Evolutionary conservation across 2,329 filamentous ascomycete genomes (phyloP).

Genomic region (Exophiala aquamarina): DNA sequence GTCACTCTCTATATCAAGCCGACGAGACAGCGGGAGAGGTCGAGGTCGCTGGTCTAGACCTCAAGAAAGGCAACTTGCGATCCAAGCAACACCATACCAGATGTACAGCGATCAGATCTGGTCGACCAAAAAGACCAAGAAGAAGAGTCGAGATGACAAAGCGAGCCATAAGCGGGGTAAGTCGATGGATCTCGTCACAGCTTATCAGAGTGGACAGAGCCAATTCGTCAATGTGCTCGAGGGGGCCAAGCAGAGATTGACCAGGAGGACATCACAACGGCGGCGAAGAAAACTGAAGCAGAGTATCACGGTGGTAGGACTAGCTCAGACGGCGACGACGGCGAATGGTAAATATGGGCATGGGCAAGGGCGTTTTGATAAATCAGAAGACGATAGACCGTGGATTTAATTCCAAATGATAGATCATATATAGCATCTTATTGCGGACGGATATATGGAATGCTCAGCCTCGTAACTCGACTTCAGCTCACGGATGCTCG

Average conservation of each 20-base stretch:
- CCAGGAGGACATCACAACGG: slow-evolving; percentile 35
- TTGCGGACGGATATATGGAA: too few species aligned
- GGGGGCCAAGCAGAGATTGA: slow-evolving; percentile 36
- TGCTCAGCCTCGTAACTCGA: too few species aligned
- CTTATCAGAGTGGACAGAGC: slow-evolving; percentile 24
- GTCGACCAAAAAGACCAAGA: slow-evolving; percentile 31
- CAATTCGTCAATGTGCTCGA: slow-evolving; percentile 31
- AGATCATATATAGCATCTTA: too few species aligned
- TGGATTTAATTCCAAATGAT: slow-evolving; percentile 1
- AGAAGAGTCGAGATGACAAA: slow-evolving; percentile 11
- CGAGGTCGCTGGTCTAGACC: slow-evolving; percentile 1
- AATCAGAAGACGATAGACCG: slow-evolving; percentile 5
- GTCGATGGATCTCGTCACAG: slow-evolving; percentile 13
- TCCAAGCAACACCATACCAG: slow-evolving; percentile 38
- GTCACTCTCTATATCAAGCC: slow-evolving; percentile 15
- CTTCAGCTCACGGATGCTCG: too few species aligned
- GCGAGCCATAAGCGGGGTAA: slow-evolving; percentile 8
- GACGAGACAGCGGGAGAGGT: neutral
- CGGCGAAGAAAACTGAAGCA: slow-evolving; percentile 40
- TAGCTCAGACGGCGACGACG: slow-evolving; percentile 15
- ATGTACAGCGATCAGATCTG: slow-evolving; percentile 37
- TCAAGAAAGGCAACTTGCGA: slow-evolving; percentile 31
- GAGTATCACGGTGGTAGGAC: slow-evolving; percentile 41
- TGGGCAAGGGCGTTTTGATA: slow-evolving; percentile 1
- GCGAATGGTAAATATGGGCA: slow-evolving; percentile 22